A percentile compares a stretch with the other conserved stretches of the same genome.
Evolutionary conservation across 306 rosid species (phyloP).

Genomic region (Prunus kanzakura): DNA sequence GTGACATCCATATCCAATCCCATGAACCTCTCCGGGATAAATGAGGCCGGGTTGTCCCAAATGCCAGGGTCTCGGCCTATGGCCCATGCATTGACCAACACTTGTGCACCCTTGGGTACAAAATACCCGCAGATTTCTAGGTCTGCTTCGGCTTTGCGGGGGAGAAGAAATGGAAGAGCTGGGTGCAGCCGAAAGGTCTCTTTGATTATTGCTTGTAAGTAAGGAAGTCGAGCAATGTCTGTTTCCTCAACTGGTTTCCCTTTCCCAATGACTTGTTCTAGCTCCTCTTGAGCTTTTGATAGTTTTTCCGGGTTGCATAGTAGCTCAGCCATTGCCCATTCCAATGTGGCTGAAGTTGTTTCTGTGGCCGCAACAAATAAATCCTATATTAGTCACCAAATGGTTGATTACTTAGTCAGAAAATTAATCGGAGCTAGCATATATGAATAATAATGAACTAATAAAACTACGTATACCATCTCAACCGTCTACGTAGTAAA

Average conservation of each 20-base stretch:
- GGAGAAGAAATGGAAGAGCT: slow-evolving; percentile 1
- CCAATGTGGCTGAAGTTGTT: slow-evolving; percentile 25
- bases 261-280: slow-evolving; percentile 14
- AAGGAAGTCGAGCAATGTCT: slow-evolving; percentile 19
- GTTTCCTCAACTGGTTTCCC: slow-evolving; percentile 23
- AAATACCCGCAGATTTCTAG: slow-evolving; percentile 12
- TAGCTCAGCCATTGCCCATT: slow-evolving; percentile 37
- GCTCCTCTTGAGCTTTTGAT: slow-evolving; percentile 21
- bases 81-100: slow-evolving; percentile 29
- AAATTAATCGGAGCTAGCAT: too few relatives aligned
- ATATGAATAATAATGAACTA: too few relatives aligned
- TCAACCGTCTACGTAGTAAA: too few relatives aligned
- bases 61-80: slow-evolving; percentile 18
- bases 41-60: slow-evolving; percentile 19
- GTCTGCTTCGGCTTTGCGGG: slow-evolving; percentile 20
- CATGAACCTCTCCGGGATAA: slow-evolving; percentile 30
- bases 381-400: background rate
- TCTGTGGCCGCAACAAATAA: slow-evolving; percentile 26
- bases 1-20: slow-evolving; percentile 10
- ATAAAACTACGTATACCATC: too few relatives aligned
- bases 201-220: slow-evolving; percentile 28
- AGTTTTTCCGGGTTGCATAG: slow-evolving; percentile 11
- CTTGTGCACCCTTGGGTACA: slow-evolving; percentile 25
- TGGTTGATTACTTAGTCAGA: background rate
- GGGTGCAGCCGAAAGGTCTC: slow-evolving; percentile 31